These are phyloP conservation scores for Medicago ruthenica DNA, from an alignment of 306 rosid genomes.

Conservation along the genomic window DNA sequence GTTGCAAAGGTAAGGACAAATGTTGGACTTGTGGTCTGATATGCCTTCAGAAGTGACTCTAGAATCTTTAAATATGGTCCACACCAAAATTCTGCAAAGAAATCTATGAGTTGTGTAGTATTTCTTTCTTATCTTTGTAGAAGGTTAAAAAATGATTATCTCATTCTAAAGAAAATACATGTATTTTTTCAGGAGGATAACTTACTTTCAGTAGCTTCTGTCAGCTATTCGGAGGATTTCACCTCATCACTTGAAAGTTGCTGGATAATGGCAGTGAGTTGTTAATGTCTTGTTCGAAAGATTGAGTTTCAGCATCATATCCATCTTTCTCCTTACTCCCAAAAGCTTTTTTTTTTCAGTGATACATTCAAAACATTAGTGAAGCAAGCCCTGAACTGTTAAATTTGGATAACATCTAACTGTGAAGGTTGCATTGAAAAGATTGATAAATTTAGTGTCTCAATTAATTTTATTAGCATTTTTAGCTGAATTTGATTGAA, in stretches of 20 bases:
- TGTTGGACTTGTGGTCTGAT: slow-evolving; percentile 16
- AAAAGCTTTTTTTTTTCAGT: neutral
- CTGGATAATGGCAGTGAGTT: slow-evolving; percentile 77
- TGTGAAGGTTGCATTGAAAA: too few species aligned
- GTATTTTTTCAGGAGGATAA: slow-evolving; percentile 67
- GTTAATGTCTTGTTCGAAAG: slow-evolving; percentile 28
- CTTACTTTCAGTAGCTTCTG: slow-evolving; percentile 71
- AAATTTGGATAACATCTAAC: too few species aligned
- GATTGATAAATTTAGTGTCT: too few species aligned
- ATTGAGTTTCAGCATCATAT: slow-evolving; percentile 31
- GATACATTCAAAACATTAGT: neutral
- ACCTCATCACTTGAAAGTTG: slow-evolving; percentile 62
- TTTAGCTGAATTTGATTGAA: too few species aligned
- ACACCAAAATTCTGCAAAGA: too few species aligned
- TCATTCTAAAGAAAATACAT: slow-evolving; percentile 13
- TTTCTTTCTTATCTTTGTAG: too few species aligned
- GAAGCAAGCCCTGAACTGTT: slow-evolving; percentile 12
- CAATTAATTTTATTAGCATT: too few species aligned
- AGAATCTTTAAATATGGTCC: too few species aligned
- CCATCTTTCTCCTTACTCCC: neutral
- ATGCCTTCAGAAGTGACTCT: neutral
- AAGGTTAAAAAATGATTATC: too few species aligned
- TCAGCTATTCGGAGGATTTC: slow-evolving; percentile 74
- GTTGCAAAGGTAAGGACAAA: slow-evolving; percentile 75
- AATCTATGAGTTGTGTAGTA: too few species aligned